Percentiles rank a stretch among this genome's conserved stretches.
Conservation (phyloP, 129 eudicot genomes). For the Ambrosia trifida region DNA sequence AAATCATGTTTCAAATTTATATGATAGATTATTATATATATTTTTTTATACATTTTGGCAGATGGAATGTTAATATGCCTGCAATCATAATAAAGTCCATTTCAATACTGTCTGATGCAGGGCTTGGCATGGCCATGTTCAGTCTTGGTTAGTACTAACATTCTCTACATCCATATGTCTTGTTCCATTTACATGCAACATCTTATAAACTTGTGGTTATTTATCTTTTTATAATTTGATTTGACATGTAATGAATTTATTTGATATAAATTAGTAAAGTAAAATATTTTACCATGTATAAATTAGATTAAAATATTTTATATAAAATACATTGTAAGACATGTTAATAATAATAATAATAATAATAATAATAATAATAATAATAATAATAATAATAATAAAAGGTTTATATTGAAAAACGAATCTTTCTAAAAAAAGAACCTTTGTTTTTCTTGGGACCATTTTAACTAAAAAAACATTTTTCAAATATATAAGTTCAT, state of each 20-base stretch:
- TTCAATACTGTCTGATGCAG: slow-evolving; percentile 88
- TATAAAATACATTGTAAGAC: background rate
- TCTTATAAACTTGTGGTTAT: background rate
- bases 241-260: too few relatives aligned
- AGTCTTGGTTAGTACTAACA: slow-evolving; percentile 71
- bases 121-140: slow-evolving; percentile 95
- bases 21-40: background rate
- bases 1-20: background rate
- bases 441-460: slow-evolving; percentile 11
- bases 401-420: background rate
- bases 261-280: background rate
- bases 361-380: background rate
- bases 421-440: slow-evolving; percentile 17
- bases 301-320: background rate
- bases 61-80: slow-evolving; percentile 85
- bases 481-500: background rate
- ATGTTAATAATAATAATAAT: background rate
- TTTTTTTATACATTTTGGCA: slow-evolving; percentile 8
- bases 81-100: slow-evolving; percentile 74
- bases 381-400: background rate
- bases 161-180: slow-evolving; percentile 18
- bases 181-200: slow-evolving; percentile 16
- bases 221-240: background rate
- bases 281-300: background rate
- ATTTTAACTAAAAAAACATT: background rate